phyloP scores from a whole-genome alignment of 2,329 filamentous ascomycete genomes.

The Paracoccidioides brasiliensis region DNA sequence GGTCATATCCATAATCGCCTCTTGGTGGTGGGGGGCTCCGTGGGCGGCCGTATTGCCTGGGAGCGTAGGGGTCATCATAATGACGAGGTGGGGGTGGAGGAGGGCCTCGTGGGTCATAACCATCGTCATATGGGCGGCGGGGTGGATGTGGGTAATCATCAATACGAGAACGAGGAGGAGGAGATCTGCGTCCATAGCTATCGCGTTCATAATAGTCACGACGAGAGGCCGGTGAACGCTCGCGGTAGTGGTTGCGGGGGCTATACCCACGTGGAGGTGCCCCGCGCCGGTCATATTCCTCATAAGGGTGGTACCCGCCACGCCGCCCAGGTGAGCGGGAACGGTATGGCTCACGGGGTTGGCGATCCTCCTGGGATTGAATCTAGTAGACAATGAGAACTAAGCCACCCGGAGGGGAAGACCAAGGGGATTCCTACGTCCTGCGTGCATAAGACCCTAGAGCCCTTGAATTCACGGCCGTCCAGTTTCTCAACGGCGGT shows the following conservation, averaged over 20 bases:
- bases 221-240: slow-evolving; percentile 62
- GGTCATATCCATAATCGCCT: slow-evolving; percentile 32
- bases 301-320: slow-evolving; percentile 51
- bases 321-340: slow-evolving; percentile 69
- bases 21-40: slow-evolving; percentile 25
- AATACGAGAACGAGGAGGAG: slow-evolving; percentile 48
- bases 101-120: slow-evolving; percentile 41
- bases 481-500: slow-evolving; percentile 92
- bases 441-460: slow-evolving; percentile 68
- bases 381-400: slow-evolving; percentile 40
- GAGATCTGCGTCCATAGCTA: slow-evolving; percentile 63
- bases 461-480: slow-evolving; percentile 82
- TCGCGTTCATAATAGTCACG: slow-evolving; percentile 82
- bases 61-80: slow-evolving; percentile 48
- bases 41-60: slow-evolving; percentile 39
- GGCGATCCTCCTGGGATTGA: slow-evolving; percentile 55
- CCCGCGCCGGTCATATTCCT: slow-evolving; percentile 74
- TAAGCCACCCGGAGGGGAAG: slow-evolving; percentile 7
- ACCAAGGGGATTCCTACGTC: slow-evolving; percentile 50
- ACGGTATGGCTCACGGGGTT: slow-evolving; percentile 55
- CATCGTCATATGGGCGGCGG: slow-evolving; percentile 46
- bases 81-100: slow-evolving; percentile 39
- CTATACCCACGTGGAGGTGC: slow-evolving; percentile 71
- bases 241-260: slow-evolving; percentile 74
- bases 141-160: slow-evolving; percentile 58